A percentile compares a stretch with the other conserved stretches of the same genome.
Evolutionary conservation across 148 eudicot genomes (phyloP).

Genomic region (Fallopia convolvulus): DNA sequence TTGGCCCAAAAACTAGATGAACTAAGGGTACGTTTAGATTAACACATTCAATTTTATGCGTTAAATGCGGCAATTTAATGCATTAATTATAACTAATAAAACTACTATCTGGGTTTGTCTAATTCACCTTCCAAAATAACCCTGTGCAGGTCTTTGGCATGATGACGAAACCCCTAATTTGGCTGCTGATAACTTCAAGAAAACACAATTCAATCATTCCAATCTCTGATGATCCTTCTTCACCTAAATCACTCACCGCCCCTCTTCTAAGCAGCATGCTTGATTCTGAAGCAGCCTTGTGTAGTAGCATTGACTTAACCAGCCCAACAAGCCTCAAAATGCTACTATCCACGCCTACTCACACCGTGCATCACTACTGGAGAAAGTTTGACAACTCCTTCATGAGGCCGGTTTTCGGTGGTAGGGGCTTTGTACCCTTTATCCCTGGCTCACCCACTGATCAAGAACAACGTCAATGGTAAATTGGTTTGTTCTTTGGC

Average conservation of each 20-base stretch:
- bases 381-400: slow-evolving; percentile 67
- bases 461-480: slow-evolving; percentile 31
- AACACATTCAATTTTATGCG: too few species aligned
- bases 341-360: slow-evolving; percentile 50
- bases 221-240: slow-evolving; percentile 41
- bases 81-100: too few species aligned
- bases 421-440: slow-evolving; percentile 77
- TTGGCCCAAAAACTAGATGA: too few species aligned
- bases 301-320: slow-evolving; percentile 16
- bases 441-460: slow-evolving; percentile 75
- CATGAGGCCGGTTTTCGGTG: slow-evolving; percentile 89
- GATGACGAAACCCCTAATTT: slow-evolving; percentile 63
- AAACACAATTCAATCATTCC: slow-evolving; percentile 19
- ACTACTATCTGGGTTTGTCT: too few species aligned
- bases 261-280: slow-evolving; percentile 45
- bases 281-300: slow-evolving; percentile 33
- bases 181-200: slow-evolving; percentile 42
- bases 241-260: slow-evolving; percentile 42
- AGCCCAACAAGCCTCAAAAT: slow-evolving; percentile 59
- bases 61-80: too few species aligned
- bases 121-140: neutral
- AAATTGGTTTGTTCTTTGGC: neutral
- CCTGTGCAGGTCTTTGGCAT: slow-evolving; percentile 58
- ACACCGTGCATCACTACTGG: slow-evolving; percentile 72
- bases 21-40: too few species aligned